A percentile compares a stretch with the other conserved stretches of the same genome.
Conservation (phyloP, 2,329 filamentous ascomycete species). For the Sclerotinia subarctica region DNA sequence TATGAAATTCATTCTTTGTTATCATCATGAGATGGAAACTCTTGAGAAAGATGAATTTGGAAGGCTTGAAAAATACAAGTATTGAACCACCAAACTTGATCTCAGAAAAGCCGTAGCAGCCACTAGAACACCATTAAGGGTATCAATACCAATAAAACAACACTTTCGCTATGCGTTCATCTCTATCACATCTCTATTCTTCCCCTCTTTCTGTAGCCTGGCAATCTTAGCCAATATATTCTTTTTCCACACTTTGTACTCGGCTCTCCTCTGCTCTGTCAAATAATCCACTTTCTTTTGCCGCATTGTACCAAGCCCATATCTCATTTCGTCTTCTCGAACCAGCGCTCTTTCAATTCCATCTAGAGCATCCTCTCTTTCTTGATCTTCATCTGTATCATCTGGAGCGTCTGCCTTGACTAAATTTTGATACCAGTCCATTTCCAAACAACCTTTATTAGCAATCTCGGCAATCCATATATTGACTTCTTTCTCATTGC, state of each 20-base stretch:
- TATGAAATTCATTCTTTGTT: neutral
- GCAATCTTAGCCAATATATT: slow-evolving; percentile 55
- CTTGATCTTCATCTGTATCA: slow-evolving; percentile 35
- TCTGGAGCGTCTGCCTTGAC: slow-evolving; percentile 39
- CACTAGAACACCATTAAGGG: neutral
- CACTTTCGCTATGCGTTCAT: slow-evolving; percentile 1
- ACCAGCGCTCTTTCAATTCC: slow-evolving; percentile 27
- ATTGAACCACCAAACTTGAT: neutral
- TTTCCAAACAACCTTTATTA: slow-evolving; percentile 47
- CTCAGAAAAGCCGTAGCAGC: too few relatives aligned
- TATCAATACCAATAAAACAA: neutral
- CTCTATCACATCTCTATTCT: slow-evolving; percentile 16
- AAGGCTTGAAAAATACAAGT: neutral
- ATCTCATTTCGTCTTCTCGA: slow-evolving; percentile 27
- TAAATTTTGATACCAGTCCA: slow-evolving; percentile 59
- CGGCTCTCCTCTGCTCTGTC: slow-evolving; percentile 57
- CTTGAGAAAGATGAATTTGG: neutral
- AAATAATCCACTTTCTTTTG: slow-evolving; percentile 71
- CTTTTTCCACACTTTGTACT: slow-evolving; percentile 64
- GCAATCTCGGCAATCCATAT: slow-evolving; percentile 57
- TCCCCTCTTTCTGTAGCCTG: slow-evolving; percentile 37
- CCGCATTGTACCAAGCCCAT: slow-evolving; percentile 58
- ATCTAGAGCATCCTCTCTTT: slow-evolving; percentile 38
- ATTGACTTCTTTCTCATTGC: slow-evolving; percentile 56
- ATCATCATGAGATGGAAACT: neutral